These are phyloP conservation scores for Hippophae tibetana DNA, from an alignment of 306 rosid species.

Conservation along the genomic window DNA sequence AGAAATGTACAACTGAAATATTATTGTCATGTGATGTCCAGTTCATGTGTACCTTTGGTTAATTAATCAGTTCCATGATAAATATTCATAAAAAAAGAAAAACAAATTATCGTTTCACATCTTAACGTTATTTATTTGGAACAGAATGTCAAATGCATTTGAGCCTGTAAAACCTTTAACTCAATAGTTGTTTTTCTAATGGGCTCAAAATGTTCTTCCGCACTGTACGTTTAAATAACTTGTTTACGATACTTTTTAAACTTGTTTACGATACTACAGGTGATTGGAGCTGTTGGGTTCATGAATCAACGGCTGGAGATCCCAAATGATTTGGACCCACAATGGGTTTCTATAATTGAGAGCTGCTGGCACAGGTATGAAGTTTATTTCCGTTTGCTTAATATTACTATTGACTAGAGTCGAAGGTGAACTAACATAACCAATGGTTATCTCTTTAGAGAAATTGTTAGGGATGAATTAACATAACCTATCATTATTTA, in stretches of 20 bases:
- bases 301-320: slow-evolving; percentile 92
- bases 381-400: not conserved
- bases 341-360: slow-evolving; percentile 77
- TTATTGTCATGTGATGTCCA: not conserved
- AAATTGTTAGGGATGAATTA: too few species aligned
- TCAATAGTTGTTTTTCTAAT: not conserved
- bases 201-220: not conserved
- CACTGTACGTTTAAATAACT: slow-evolving; percentile 37
- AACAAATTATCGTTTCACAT: too few species aligned
- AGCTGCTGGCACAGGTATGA: slow-evolving; percentile 84
- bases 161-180: too few species aligned
- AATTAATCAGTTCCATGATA: too few species aligned
- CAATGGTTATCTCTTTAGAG: too few species aligned
- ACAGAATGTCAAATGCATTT: too few species aligned
- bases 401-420: too few species aligned
- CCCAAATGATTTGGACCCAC: slow-evolving; percentile 78
- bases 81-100: too few species aligned
- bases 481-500: too few species aligned
- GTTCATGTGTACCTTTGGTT: too few species aligned
- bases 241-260: slow-evolving; percentile 38
- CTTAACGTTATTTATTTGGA: too few species aligned
- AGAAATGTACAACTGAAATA: slow-evolving; percentile 1
- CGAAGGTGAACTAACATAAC: too few species aligned
- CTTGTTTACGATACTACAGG: slow-evolving; percentile 58
- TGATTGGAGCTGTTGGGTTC: slow-evolving; percentile 98